A percentile compares a stretch with the other conserved stretches of the same genome.
phyloP scores from a whole-genome alignment of 352 stramenopile species.

The Phytophthora tentaculata region DNA sequence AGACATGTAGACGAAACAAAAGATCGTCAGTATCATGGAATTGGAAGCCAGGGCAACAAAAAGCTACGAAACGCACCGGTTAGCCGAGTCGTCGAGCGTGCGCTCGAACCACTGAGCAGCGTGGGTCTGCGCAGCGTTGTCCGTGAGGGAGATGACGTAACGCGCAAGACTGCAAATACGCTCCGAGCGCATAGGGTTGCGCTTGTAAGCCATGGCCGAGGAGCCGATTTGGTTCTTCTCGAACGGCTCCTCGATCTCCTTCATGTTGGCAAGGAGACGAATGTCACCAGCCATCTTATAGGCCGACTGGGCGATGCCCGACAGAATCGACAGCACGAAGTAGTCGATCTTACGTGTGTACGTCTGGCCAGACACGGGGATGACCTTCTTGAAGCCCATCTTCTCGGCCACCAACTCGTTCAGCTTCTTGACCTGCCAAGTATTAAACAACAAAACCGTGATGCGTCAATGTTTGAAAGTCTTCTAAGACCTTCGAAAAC shows the following conservation, averaged over 20 bases:
- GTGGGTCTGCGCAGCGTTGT: constrained; percentile 97
- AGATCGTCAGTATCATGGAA: constrained; percentile 11
- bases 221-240: constrained; percentile 97
- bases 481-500: too few species aligned
- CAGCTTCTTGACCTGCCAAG: constrained; percentile 91
- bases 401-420: constrained; percentile 96
- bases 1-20: constrained; percentile 6
- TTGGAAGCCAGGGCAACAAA: not conserved
- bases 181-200: constrained; percentile 99
- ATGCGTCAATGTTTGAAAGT: constrained; percentile 4
- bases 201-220: constrained; percentile 99
- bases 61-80: constrained; percentile 70
- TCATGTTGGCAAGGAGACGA: constrained; percentile 98
- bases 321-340: constrained; percentile 95
- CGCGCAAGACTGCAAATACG: constrained; percentile 97
- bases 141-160: constrained; percentile 98
- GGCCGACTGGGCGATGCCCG: constrained; percentile 96
- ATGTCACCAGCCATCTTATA: constrained; percentile 99
- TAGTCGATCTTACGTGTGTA: constrained; percentile 99
- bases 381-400: constrained; percentile 98
- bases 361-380: constrained; percentile 98
- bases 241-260: constrained; percentile 97
- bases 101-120: constrained; percentile 99
- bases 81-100: constrained; percentile 98
- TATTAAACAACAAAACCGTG: constrained; percentile 3